Percentiles rank a stretch among this genome's conserved stretches.
These are phyloP conservation scores for Pythium plurisporium DNA, from an alignment of 352 stramenopile genomes.

Conservation along the genomic window DNA sequence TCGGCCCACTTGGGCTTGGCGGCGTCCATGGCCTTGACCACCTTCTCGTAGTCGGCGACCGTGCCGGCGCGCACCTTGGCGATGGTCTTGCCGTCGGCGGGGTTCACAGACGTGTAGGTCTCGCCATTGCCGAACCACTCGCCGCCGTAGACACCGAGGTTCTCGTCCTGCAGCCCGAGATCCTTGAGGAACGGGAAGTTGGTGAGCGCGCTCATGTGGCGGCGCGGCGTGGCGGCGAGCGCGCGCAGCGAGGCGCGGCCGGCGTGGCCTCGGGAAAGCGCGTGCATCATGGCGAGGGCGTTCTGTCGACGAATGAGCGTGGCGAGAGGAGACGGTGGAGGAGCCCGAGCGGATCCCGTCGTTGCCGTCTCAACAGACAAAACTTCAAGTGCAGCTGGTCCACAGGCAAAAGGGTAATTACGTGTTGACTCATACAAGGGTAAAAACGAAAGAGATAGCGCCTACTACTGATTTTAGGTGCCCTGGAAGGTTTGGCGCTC, in stretches of 20 bases:
- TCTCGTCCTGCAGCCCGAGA: constrained; percentile 77
- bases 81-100: constrained; percentile 78
- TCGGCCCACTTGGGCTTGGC: constrained; percentile 84
- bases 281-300: constrained; percentile 10
- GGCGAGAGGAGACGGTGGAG: neutral
- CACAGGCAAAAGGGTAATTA: constrained; percentile 4
- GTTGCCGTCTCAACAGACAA: constrained; percentile 17
- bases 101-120: constrained; percentile 82
- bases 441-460: constrained; percentile 1
- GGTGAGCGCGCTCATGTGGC: constrained; percentile 37
- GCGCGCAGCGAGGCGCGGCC: constrained; percentile 6
- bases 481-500: constrained; percentile 89
- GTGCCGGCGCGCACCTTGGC: constrained; percentile 78
- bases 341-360: neutral
- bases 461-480: constrained; percentile 5
- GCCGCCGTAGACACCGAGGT: constrained; percentile 82
- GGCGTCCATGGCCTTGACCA: constrained; percentile 75
- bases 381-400: constrained; percentile 21
- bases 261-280: constrained; percentile 10
- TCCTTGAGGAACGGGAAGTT: constrained; percentile 79
- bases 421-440: neutral
- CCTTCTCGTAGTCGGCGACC: constrained; percentile 79
- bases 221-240: constrained; percentile 7
- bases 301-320: constrained; percentile 24
- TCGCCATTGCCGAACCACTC: constrained; percentile 83